These are phyloP conservation scores for Thuja plicata DNA, from an alignment of 83 land plant genomes.

Conservation along the genomic window DNA sequence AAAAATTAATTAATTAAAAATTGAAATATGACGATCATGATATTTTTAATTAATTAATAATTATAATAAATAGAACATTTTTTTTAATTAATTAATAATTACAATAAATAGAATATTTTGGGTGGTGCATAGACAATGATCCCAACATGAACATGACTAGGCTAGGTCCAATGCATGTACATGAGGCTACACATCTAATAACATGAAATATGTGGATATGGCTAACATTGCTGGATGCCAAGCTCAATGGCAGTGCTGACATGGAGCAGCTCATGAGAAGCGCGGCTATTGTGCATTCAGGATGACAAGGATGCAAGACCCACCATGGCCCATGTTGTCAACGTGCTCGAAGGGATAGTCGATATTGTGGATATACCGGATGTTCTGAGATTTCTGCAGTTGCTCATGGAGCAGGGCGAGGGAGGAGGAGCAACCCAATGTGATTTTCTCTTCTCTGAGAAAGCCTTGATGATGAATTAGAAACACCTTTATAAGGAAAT, in stretches of 20 bases:
- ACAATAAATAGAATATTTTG: no score
- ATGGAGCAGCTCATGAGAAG: constrained; percentile 33
- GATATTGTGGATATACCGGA: constrained; percentile 48
- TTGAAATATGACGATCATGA: no score
- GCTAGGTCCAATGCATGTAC: no score
- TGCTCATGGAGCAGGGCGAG: constrained; percentile 17
- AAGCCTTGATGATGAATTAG: not conserved
- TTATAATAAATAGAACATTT: no score
- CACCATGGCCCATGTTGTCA: constrained; percentile 56
- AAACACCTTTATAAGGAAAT: not conserved
- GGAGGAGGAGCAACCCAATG: not conserved
- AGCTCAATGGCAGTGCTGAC: constrained; percentile 39
- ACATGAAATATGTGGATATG: no score
- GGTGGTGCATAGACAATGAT: no score
- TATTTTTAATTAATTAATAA: no score
- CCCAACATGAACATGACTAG: no score
- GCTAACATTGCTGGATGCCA: constrained; percentile 31
- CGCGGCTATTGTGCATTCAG: constrained; percentile 54
- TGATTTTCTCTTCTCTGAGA: not conserved
- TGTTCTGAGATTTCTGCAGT: constrained; percentile 34
- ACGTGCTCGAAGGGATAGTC: constrained; percentile 55
- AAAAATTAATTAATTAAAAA: no score
- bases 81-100: no score
- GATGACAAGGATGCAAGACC: constrained; percentile 57
- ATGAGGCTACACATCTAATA: no score